Conservation (phyloP, 805 yeast genomes). For the Candida fluviatilis region DNA sequence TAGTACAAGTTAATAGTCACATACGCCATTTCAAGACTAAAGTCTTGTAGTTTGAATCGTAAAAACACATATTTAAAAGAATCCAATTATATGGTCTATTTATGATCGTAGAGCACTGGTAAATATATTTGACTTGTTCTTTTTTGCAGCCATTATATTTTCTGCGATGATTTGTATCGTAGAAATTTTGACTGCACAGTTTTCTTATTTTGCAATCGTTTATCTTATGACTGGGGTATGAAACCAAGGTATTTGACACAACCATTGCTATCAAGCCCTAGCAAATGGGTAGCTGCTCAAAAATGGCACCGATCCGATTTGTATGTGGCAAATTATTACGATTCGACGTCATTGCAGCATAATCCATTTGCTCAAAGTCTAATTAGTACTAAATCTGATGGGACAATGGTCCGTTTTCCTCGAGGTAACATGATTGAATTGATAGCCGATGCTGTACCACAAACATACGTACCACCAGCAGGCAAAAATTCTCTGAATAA, state of each 20-base stretch:
- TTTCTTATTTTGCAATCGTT: too few species aligned
- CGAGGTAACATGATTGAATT: conserved; percentile 17
- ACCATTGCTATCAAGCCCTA: conserved; percentile 29
- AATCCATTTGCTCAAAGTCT: conserved; percentile 29
- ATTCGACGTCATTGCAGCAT: conserved; percentile 10
- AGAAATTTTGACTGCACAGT: too few species aligned
- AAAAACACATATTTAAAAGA: too few species aligned
- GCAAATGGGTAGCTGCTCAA: conserved; percentile 20
- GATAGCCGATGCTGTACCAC: conserved; percentile 8
- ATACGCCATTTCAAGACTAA: too few species aligned
- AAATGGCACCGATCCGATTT: conserved; percentile 18
- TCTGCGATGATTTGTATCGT: neutral
- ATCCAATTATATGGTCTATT: too few species aligned
- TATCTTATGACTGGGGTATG: neutral
- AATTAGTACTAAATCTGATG: conserved; percentile 22
- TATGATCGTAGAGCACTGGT: too few species aligned
- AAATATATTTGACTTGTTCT: too few species aligned
- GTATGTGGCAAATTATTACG: conserved; percentile 16
- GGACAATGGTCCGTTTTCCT: conserved; percentile 20
- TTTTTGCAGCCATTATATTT: neutral
- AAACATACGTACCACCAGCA: conserved; percentile 1
- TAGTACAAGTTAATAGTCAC: too few species aligned
- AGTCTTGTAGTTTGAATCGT: too few species aligned
- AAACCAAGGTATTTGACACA: conserved; percentile 15
- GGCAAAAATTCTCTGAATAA: neutral